A percentile compares a stretch with the other conserved stretches of the same genome.
Evolutionary conservation across 1,139 yeast genomes (phyloP).

Genomic region (Trichomonascaceae sp.): DNA sequence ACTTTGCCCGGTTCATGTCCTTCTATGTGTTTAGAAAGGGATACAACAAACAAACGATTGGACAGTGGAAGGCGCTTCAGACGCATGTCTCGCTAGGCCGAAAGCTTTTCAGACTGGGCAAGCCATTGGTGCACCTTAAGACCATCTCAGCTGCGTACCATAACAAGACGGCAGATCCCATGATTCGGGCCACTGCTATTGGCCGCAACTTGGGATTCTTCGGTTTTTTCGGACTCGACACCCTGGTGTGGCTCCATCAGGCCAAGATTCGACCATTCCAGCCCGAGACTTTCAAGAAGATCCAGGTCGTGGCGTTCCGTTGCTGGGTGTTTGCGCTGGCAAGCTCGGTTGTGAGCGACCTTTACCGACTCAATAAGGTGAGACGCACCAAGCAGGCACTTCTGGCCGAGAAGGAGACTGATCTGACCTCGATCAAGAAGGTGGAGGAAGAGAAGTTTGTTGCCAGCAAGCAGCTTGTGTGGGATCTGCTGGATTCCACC

Average conservation of each 20-base stretch:
- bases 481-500: slow-evolving; percentile 68
- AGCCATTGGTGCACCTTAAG: slow-evolving; percentile 66
- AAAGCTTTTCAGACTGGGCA: slow-evolving; percentile 74
- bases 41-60: slow-evolving; percentile 37
- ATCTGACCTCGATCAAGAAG: slow-evolving; percentile 27
- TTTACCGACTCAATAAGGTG: slow-evolving; percentile 33
- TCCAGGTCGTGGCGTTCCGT: slow-evolving; percentile 30
- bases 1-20: slow-evolving; percentile 60
- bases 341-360: slow-evolving; percentile 47
- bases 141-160: slow-evolving; percentile 56
- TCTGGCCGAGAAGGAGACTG: slow-evolving; percentile 25
- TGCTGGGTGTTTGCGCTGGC: slow-evolving; percentile 70
- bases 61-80: slow-evolving; percentile 40
- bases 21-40: slow-evolving; percentile 53
- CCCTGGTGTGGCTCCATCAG: slow-evolving; percentile 54
- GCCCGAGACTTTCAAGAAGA: slow-evolving; percentile 13
- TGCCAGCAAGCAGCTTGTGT: slow-evolving; percentile 53
- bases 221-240: slow-evolving; percentile 63
- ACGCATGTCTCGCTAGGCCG: slow-evolving; percentile 55
- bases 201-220: slow-evolving; percentile 62
- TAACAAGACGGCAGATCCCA: slow-evolving; percentile 59
- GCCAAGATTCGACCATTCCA: slow-evolving; percentile 23
- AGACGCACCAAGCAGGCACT: slow-evolving; percentile 26
- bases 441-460: slow-evolving; percentile 27
- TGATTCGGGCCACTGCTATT: slow-evolving; percentile 44